phyloP scores from a whole-genome alignment of 371 early-diverging fungal genomes.

The Circinella minor region DNA sequence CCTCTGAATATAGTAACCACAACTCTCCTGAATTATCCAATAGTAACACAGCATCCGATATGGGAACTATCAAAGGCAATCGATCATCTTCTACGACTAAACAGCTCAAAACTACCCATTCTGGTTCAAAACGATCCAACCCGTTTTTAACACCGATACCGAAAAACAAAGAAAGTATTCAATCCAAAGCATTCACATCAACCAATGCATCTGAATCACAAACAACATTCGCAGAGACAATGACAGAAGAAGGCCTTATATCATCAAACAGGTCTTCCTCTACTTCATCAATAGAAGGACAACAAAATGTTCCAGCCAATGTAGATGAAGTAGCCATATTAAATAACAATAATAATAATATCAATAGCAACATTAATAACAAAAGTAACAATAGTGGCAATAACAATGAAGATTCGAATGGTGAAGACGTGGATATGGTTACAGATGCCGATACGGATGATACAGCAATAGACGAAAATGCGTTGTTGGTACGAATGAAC shows the following conservation, averaged over 20 bases:
- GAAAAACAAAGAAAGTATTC: not conserved
- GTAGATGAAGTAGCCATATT: slow-evolving; percentile 60
- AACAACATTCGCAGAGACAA: not conserved
- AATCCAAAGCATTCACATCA: not conserved
- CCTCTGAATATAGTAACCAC: not conserved
- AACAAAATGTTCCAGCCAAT: slow-evolving; percentile 39
- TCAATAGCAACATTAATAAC: slow-evolving; percentile 2
- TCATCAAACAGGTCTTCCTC: slow-evolving; percentile 7
- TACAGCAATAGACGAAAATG: slow-evolving; percentile 12
- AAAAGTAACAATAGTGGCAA: not conserved
- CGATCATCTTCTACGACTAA: not conserved
- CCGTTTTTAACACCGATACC: not conserved
- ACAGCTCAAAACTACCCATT: not conserved
- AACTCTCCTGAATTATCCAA: slow-evolving; percentile 1
- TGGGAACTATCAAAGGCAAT: not conserved
- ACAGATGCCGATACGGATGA: slow-evolving; percentile 24
- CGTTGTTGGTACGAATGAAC: slow-evolving; percentile 16
- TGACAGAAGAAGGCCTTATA: not conserved
- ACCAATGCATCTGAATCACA: not conserved
- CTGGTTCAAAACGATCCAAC: not conserved
- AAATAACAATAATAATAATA: slow-evolving; percentile 23
- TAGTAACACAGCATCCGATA: not conserved
- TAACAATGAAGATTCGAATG: slow-evolving; percentile 8
- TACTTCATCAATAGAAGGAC: slow-evolving; percentile 23
- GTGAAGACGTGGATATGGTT: slow-evolving; percentile 12